Conservation (phyloP, 345 rosid species). For the Syzygium aromaticum region DNA sequence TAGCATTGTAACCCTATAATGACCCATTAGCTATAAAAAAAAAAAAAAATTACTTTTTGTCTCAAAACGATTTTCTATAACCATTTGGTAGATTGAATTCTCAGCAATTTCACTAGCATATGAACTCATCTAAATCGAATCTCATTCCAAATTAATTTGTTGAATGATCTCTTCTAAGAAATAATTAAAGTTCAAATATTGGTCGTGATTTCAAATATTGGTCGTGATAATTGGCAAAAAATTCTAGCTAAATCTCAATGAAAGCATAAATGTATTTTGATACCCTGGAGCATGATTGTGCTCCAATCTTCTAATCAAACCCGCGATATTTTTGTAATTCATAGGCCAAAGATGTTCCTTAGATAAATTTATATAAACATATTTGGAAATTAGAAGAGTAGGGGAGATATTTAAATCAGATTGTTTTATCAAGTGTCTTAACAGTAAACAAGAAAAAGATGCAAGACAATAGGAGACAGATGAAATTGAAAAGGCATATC, state of each 20-base stretch:
- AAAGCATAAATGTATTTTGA: background rate
- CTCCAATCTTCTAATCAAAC: background rate
- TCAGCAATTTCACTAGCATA: too few species aligned
- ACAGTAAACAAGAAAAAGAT: background rate
- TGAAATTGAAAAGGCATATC: background rate
- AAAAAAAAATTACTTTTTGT: too few species aligned
- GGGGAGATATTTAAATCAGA: background rate
- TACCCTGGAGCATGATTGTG: background rate
- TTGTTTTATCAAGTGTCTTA: background rate
- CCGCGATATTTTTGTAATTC: background rate
- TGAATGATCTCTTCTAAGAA: too few species aligned
- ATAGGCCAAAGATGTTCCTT: background rate
- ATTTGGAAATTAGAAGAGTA: background rate
- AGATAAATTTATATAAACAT: background rate
- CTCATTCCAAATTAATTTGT: too few species aligned
- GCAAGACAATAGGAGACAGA: background rate
- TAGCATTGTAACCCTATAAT: too few species aligned
- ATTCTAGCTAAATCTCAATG: background rate
- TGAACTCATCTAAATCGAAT: too few species aligned
- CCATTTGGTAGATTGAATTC: too few species aligned
- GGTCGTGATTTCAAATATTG: background rate
- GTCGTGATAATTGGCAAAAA: background rate
- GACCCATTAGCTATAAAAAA: too few species aligned
- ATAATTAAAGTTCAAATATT: too few species aligned
- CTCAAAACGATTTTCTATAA: too few species aligned